Evolutionary conservation across 345 rosid species (phyloP).

Genomic region (Corchorus capsularis): DNA sequence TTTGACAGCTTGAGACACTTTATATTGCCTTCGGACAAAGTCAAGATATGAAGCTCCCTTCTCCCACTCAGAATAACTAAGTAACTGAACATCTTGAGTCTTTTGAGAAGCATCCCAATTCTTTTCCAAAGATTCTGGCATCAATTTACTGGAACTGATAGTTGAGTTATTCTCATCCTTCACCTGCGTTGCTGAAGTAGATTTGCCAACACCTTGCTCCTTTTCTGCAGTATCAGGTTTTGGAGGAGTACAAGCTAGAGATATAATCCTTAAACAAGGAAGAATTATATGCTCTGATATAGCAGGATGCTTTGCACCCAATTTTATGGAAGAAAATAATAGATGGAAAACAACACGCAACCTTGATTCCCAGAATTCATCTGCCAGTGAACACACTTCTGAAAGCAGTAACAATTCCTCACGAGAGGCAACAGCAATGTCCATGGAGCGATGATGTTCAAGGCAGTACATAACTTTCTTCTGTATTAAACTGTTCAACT

Average conservation of each 20-base stretch:
- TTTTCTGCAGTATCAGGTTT: conserved; percentile 86
- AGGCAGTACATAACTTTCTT: conserved; percentile 97
- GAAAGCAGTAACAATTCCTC: conserved; percentile 94
- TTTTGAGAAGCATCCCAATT: conserved; percentile 65
- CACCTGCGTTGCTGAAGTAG: conserved; percentile 46
- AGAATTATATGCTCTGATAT: conserved; percentile 97
- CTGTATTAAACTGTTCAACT: conserved; percentile 85
- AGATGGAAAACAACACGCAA: conserved; percentile 93
- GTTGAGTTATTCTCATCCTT: conserved; percentile 65
- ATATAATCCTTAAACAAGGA: conserved; percentile 92
- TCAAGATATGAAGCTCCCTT: conserved; percentile 96
- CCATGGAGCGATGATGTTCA: conserved; percentile 99
- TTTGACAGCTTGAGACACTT: conserved; percentile 76
- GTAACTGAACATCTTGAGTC: conserved; percentile 75
- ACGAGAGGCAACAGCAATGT: conserved; percentile 85
- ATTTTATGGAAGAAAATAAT: conserved; percentile 86
- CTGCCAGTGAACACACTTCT: conserved; percentile 93
- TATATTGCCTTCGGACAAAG: conserved; percentile 97
- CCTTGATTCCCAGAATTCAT: conserved; percentile 98
- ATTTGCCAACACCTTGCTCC: conserved; percentile 60
- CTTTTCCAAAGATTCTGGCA: conserved; percentile 57
- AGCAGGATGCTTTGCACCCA: conserved; percentile 98
- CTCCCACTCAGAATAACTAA: conserved; percentile 97
- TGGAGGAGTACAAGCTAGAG: conserved; percentile 98
- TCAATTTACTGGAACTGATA: conserved; percentile 39